These are phyloP conservation scores for Elsinoe necatrix DNA, from an alignment of 2,329 filamentous ascomycete genomes.

Conservation along the genomic window DNA sequence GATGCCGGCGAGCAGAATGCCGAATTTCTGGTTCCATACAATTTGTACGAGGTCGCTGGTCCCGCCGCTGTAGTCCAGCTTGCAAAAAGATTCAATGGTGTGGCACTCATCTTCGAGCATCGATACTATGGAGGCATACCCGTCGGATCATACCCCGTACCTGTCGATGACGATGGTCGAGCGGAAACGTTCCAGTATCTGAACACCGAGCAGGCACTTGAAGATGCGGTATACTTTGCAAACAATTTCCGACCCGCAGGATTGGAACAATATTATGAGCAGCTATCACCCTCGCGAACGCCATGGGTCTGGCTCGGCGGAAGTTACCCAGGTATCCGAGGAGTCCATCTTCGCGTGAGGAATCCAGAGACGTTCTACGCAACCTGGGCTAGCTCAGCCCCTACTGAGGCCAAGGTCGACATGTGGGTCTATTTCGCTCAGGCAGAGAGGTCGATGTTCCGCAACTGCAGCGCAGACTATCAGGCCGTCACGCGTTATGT, in stretches of 20 bases:
- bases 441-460: slow-evolving; percentile 18
- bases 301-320: slow-evolving; percentile 23
- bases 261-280: slow-evolving; percentile 14
- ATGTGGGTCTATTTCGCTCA: slow-evolving; percentile 22
- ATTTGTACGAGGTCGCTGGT: slow-evolving; percentile 19
- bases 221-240: slow-evolving; percentile 22
- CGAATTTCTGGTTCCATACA: slow-evolving; percentile 18
- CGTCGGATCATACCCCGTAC: slow-evolving; percentile 17
- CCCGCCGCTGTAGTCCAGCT: slow-evolving; percentile 18
- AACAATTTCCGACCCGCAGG: slow-evolving; percentile 20
- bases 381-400: slow-evolving; percentile 20
- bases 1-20: slow-evolving; percentile 20
- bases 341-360: slow-evolving; percentile 19
- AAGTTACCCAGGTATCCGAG: slow-evolving; percentile 21
- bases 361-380: slow-evolving; percentile 23
- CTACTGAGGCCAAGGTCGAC: slow-evolving; percentile 18
- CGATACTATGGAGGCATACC: slow-evolving; percentile 20
- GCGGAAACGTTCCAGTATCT: slow-evolving; percentile 20
- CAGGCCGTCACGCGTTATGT: slow-evolving; percentile 18
- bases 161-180: slow-evolving; percentile 17
- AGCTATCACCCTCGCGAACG: slow-evolving; percentile 17
- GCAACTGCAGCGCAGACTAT: slow-evolving; percentile 20
- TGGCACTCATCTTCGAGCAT: slow-evolving; percentile 22
- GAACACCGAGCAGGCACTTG: slow-evolving; percentile 22
- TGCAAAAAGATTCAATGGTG: slow-evolving; percentile 19